Evolutionary conservation across 768 basidiomycete genomes (phyloP).

Genomic region (Lentinula sp.): DNA sequence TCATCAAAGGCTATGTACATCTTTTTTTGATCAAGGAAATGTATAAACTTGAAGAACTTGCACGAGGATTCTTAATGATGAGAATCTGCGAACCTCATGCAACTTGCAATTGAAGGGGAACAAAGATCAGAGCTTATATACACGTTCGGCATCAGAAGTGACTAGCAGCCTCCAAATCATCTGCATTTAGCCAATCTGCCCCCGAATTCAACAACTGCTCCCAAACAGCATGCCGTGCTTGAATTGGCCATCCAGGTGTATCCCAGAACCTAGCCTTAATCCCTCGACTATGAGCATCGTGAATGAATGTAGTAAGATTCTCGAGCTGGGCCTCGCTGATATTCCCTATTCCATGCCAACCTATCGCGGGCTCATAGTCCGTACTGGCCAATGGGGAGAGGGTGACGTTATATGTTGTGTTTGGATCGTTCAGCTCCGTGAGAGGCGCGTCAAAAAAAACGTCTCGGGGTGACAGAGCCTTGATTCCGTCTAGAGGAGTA

Average conservation of each 20-base stretch:
- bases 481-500: slow-evolving; percentile 40
- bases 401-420: slow-evolving; percentile 32
- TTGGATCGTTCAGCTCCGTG: slow-evolving; percentile 28
- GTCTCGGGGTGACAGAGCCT: slow-evolving; percentile 38
- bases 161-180: slow-evolving; percentile 38
- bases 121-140: too few species aligned
- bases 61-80: too few species aligned
- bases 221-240: slow-evolving; percentile 39
- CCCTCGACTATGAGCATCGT: slow-evolving; percentile 35
- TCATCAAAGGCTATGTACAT: too few species aligned
- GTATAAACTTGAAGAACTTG: too few species aligned
- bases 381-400: slow-evolving; percentile 47
- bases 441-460: slow-evolving; percentile 50
- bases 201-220: slow-evolving; percentile 33
- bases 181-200: slow-evolving; percentile 48
- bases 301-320: slow-evolving; percentile 33
- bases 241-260: slow-evolving; percentile 43
- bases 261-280: slow-evolving; percentile 49
- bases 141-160: background rate
- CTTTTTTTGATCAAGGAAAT: too few species aligned
- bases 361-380: slow-evolving; percentile 37
- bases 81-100: too few species aligned
- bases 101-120: too few species aligned
- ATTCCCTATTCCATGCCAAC: slow-evolving; percentile 40
- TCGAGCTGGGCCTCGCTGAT: slow-evolving; percentile 33